A percentile compares a stretch with the other conserved stretches of the same genome.
Evolutionary conservation across 2,329 filamentous ascomycete genomes (phyloP).

Genomic region (Byssoonygena ceratinophila): DNA sequence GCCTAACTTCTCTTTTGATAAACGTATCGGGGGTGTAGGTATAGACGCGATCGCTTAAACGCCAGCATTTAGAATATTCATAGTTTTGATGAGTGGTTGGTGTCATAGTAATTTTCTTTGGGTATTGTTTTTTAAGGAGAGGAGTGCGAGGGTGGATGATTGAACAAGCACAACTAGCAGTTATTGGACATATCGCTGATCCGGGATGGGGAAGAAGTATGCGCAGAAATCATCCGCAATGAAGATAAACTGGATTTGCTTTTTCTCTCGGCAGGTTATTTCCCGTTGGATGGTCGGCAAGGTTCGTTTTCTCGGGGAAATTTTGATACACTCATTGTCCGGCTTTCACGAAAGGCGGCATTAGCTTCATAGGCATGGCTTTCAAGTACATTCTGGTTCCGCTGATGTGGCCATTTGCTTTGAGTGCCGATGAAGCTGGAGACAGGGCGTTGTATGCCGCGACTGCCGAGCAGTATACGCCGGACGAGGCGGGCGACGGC

Average conservation of each 20-base stretch:
- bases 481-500: neutral
- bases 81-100: too few species aligned
- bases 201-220: neutral
- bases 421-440: neutral
- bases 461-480: neutral
- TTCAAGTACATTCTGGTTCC: neutral
- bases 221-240: neutral
- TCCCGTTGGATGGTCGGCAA: neutral
- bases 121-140: too few species aligned
- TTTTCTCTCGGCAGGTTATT: neutral
- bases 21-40: too few species aligned
- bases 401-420: neutral
- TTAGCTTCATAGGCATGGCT: neutral
- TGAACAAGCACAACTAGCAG: too few species aligned
- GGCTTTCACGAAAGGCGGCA: neutral
- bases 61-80: too few species aligned
- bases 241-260: neutral
- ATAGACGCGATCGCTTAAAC: too few species aligned
- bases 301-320: neutral
- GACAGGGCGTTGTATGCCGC: neutral
- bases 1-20: conserved; percentile 7
- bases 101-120: too few species aligned
- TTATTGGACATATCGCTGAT: neutral
- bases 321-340: neutral
- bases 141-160: too few species aligned